A percentile compares a stretch with the other conserved stretches of the same genome.
Conservation (phyloP, 805 yeast species). For the Kazachstania kunashirensis region DNA sequence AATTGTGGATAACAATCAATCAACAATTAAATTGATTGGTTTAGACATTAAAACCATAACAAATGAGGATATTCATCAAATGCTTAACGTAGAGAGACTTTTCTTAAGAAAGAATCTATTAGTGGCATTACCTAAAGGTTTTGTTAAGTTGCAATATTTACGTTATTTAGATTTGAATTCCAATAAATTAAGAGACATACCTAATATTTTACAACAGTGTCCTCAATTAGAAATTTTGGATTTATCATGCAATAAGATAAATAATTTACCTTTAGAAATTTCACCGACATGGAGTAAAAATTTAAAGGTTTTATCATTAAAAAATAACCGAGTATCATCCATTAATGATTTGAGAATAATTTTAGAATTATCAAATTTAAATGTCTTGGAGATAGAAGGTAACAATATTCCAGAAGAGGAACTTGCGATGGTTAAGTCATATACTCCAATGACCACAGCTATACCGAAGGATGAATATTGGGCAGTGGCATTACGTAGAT, state of each 20-base stretch:
- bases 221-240: constrained; percentile 53
- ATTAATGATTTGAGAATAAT: constrained; percentile 43
- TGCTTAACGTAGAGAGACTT: constrained; percentile 38
- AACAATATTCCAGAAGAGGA: constrained; percentile 51
- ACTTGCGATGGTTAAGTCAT: constrained; percentile 32
- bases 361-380: constrained; percentile 41
- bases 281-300: constrained; percentile 32
- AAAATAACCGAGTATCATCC: constrained; percentile 42
- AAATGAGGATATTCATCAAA: constrained; percentile 30
- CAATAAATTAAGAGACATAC: constrained; percentile 47
- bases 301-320: constrained; percentile 51
- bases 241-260: constrained; percentile 46
- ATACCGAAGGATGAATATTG: constrained; percentile 33
- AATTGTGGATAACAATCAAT: neutral
- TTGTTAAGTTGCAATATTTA: constrained; percentile 37
- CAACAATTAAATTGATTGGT: constrained; percentile 33
- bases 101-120: constrained; percentile 46
- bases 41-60: constrained; percentile 34
- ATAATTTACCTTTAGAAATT: constrained; percentile 38
- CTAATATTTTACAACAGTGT: constrained; percentile 34
- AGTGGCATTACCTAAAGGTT: constrained; percentile 37
- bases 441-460: constrained; percentile 31
- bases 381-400: constrained; percentile 49
- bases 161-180: constrained; percentile 57
- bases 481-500: constrained; percentile 25